Conservation (phyloP, 2,329 filamentous ascomycete genomes). For the Colletotrichum godetiae region DNA sequence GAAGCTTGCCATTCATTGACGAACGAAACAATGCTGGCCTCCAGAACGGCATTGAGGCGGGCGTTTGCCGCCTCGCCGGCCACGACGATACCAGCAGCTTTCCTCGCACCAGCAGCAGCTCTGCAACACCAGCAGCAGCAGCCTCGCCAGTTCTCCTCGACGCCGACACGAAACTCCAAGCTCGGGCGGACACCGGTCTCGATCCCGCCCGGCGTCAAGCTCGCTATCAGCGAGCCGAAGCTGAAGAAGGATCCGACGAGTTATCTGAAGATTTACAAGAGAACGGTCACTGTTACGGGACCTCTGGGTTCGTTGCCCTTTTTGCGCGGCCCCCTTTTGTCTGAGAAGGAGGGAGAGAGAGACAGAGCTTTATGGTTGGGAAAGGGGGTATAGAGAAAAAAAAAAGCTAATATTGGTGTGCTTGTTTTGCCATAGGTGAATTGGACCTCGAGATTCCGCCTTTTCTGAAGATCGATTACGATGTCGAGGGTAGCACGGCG, state of each 20-base stretch:
- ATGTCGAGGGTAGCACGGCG: slow-evolving; percentile 71
- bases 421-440: slow-evolving; percentile 63
- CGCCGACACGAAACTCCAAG: slow-evolving; percentile 77
- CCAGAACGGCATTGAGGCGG: slow-evolving; percentile 69
- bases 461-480: slow-evolving; percentile 79
- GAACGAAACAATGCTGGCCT: slow-evolving; percentile 69
- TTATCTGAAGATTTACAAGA: slow-evolving; percentile 70
- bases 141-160: slow-evolving; percentile 76
- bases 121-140: slow-evolving; percentile 58
- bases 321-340: too few relatives aligned
- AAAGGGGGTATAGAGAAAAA: background rate
- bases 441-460: slow-evolving; percentile 82
- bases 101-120: slow-evolving; percentile 76
- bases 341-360: too few relatives aligned
- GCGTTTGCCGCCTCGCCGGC: slow-evolving; percentile 60
- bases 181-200: slow-evolving; percentile 85
- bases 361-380: background rate
- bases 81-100: slow-evolving; percentile 73
- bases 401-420: background rate
- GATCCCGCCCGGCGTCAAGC: slow-evolving; percentile 84
- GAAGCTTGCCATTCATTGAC: slow-evolving; percentile 44
- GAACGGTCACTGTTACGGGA: slow-evolving; percentile 80
- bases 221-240: slow-evolving; percentile 74
- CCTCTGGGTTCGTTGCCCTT: slow-evolving; percentile 72
- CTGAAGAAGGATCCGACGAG: slow-evolving; percentile 66